These are phyloP conservation scores for Cucurbita argyrosperma DNA, from an alignment of 306 rosid species.

Conservation along the genomic window DNA sequence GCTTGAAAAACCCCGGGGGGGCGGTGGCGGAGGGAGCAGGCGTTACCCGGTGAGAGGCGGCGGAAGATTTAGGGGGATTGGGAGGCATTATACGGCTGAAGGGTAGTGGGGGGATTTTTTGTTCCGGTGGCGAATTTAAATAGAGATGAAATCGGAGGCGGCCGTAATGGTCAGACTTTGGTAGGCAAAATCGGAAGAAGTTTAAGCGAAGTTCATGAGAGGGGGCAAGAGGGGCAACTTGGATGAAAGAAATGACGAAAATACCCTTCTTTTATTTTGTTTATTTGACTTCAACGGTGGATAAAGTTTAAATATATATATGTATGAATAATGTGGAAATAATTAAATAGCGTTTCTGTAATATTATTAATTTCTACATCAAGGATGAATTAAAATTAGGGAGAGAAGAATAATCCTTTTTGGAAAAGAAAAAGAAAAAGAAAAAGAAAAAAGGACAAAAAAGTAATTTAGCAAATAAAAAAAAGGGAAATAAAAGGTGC, in stretches of 20 bases:
- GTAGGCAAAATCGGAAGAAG: background rate
- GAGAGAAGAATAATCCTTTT: background rate
- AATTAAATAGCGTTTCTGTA: background rate
- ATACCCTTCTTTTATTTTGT: background rate
- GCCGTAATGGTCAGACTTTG: background rate
- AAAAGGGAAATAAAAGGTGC: background rate
- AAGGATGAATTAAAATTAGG: background rate
- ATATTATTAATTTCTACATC: background rate
- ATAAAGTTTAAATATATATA: background rate
- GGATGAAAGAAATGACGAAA: background rate
- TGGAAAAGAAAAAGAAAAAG: background rate
- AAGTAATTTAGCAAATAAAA: background rate
- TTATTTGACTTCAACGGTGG: background rate
- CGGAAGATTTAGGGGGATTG: constrained; percentile 10
- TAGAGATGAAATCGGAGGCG: background rate
- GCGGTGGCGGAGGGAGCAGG: background rate
- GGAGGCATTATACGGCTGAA: constrained; percentile 7
- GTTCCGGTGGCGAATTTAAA: background rate
- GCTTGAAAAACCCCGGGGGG: background rate
- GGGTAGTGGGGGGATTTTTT: background rate
- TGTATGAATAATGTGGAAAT: background rate
- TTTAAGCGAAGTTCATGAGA: constrained; percentile 2
- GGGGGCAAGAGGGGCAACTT: too few species aligned
- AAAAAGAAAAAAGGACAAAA: background rate
- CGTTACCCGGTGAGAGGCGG: background rate